These are phyloP conservation scores for Guillardia theta DNA, from an alignment of 78 protist species.

Conservation along the genomic window DNA sequence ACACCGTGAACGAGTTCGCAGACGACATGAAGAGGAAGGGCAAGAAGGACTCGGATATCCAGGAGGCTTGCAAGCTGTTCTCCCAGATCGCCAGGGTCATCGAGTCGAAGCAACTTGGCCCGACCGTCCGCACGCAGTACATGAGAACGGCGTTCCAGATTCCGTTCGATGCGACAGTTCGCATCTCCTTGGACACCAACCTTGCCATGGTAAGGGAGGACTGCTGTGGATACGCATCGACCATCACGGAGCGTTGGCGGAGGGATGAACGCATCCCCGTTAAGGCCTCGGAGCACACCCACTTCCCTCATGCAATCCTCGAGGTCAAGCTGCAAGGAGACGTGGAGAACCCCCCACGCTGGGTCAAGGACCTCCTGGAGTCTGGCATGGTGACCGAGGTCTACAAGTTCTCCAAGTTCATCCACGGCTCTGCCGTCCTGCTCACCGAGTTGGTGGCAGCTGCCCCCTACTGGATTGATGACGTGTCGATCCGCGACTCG, in stretches of 20 bases:
- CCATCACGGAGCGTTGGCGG: slow-evolving; percentile 22
- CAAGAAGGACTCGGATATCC: not conserved
- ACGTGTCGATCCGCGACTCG: slow-evolving; percentile 38
- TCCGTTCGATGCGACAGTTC: slow-evolving; percentile 7
- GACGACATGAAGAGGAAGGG: not conserved
- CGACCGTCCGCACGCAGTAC: slow-evolving; percentile 7
- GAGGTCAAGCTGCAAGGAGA: slow-evolving; percentile 28
- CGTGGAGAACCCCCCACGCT: not conserved
- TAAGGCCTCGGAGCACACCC: not conserved
- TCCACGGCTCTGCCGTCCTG: slow-evolving; percentile 38
- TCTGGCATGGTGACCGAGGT: not conserved
- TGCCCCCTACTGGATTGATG: slow-evolving; percentile 27
- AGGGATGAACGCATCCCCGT: not conserved
- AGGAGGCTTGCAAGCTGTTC: not conserved
- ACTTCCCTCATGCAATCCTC: slow-evolving; percentile 12
- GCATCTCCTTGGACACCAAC: slow-evolving; percentile 26
- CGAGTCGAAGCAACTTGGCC: not conserved
- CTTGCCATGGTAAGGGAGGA: not conserved
- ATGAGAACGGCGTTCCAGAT: slow-evolving; percentile 30
- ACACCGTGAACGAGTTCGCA: slow-evolving; percentile 15
- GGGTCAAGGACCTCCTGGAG: not conserved
- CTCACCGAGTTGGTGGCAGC: not conserved
- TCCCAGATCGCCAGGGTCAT: not conserved
- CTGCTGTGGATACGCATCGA: not conserved
- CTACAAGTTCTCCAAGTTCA: slow-evolving; percentile 42